Evolutionary conservation across 225 moss, liverwort and hornwort genomes (phyloP), one percentile per base, ranked within the genome.

Genomic region (Thuidium tamariscinum): DNA sequence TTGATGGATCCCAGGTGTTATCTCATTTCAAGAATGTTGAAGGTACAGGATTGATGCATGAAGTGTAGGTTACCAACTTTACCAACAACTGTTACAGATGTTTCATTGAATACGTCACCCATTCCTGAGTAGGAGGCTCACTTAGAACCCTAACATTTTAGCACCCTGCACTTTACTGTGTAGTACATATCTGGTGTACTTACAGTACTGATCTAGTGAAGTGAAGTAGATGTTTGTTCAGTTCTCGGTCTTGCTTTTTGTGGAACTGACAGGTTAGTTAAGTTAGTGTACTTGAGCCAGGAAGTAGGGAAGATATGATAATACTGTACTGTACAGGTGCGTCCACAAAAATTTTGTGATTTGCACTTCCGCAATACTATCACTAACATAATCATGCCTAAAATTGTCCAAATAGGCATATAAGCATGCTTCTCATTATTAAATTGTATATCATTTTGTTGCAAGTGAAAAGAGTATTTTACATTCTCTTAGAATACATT

Each of bases 401-500:
- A 3, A 19, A 67, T 37, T 0, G 0, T 67, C 2, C 0, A 0
- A 7, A 37, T 67, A 7, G 37, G 37, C 37, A 67, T 36, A 11
- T 37, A 22, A 37, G 0, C 4, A 36, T 13, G 7, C 7, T 12
- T 39, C 1, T 16, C 16, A 32, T 32, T 16, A 16, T 8, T 9
- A 34, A 32, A 62, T 16, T 62, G 4, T 63, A 8, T 16, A 63
- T 16, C 37, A 39, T 22, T 7, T 37, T 37, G 22, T 23, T 37
- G 7, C 4, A 3, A 22, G 22, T 68, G 37, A 23, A 39, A 37
- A 16, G 63, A 9, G 17, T 9, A 34, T 34, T 63, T 4, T 16
- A 63, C 9, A 17, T 8, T 15, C 34, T 63, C 5, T 17, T 63
- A 9, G 9, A 63, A 63, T 32, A 63, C 9, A 63, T 68, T 68